phyloP scores from a whole-genome alignment of 1,139 yeast species.

The Magnusiomyces tetraspermus region DNA sequence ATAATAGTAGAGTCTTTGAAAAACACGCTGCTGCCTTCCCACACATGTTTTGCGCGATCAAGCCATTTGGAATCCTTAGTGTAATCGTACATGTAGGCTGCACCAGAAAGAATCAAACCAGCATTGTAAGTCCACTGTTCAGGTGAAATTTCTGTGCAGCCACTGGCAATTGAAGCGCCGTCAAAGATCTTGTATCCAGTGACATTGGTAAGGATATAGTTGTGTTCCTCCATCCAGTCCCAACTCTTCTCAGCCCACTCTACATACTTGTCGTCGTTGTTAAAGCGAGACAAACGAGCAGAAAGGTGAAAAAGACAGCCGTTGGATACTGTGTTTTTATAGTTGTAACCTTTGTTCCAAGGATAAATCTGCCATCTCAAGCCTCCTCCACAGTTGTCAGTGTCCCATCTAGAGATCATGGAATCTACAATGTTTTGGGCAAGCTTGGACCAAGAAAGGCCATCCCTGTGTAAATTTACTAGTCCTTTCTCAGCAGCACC shows the following conservation, averaged over 20 bases:
- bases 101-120: slow-evolving; percentile 69
- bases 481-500: slow-evolving; percentile 58
- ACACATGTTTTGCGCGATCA: slow-evolving; percentile 35
- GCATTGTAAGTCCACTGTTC: slow-evolving; percentile 83
- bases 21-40: slow-evolving; percentile 41
- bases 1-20: slow-evolving; percentile 54
- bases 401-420: slow-evolving; percentile 58
- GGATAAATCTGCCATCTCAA: slow-evolving; percentile 93
- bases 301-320: slow-evolving; percentile 85
- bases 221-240: slow-evolving; percentile 67
- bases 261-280: slow-evolving; percentile 56
- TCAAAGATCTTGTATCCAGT: slow-evolving; percentile 48
- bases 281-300: slow-evolving; percentile 77
- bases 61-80: slow-evolving; percentile 68
- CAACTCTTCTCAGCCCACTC: slow-evolving; percentile 77
- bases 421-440: slow-evolving; percentile 5
- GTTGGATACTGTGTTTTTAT: slow-evolving; percentile 81
- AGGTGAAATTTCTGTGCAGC: slow-evolving; percentile 52
- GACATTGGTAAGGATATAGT: slow-evolving; percentile 41
- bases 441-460: slow-evolving; percentile 1
- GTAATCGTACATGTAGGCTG: slow-evolving; percentile 70
- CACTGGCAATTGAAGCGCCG: slow-evolving; percentile 58
- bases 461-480: background rate
- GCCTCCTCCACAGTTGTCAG: slow-evolving; percentile 68
- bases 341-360: slow-evolving; percentile 90